Evolutionary conservation across 768 basidiomycete species (phyloP).

Genomic region (Auriculariales sp.): DNA sequence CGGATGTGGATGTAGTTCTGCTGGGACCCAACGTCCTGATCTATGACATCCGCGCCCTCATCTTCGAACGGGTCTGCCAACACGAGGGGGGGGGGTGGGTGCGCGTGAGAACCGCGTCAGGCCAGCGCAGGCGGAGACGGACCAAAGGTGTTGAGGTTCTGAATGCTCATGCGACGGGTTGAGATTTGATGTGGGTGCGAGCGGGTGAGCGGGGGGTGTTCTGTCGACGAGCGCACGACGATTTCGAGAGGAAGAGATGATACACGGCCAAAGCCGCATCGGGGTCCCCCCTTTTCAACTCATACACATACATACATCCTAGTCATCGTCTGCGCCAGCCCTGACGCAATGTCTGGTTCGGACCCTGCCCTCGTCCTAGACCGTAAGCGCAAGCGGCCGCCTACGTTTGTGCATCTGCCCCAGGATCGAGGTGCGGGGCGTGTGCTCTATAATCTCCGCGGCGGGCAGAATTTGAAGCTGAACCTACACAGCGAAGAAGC

Average conservation of each 20-base stretch:
- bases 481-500: constrained; percentile 43
- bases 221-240: constrained; percentile 11
- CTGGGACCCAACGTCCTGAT: constrained; percentile 65
- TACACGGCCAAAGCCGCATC: too few relatives aligned
- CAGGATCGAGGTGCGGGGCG: constrained; percentile 35
- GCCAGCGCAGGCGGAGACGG: constrained; percentile 14
- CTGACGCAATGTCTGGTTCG: not conserved
- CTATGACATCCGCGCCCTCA: constrained; percentile 67
- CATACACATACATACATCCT: too few relatives aligned
- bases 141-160: constrained; percentile 81
- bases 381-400: constrained; percentile 52
- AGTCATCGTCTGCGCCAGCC: not conserved
- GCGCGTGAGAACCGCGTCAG: constrained; percentile 2
- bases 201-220: constrained; percentile 30
- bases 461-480: not conserved
- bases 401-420: constrained; percentile 57
- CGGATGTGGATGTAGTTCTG: constrained; percentile 86
- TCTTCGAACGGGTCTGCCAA: constrained; percentile 86
- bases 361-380: too few relatives aligned
- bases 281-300: too few relatives aligned
- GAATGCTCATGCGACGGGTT: constrained; percentile 90
- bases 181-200: constrained; percentile 6
- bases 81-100: not conserved
- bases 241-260: constrained; percentile 13
- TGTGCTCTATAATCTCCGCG: constrained; percentile 3